Base-by-base conservation (phyloP, 139 green algal genomes). In the Ostreobium quekettii region DNA sequence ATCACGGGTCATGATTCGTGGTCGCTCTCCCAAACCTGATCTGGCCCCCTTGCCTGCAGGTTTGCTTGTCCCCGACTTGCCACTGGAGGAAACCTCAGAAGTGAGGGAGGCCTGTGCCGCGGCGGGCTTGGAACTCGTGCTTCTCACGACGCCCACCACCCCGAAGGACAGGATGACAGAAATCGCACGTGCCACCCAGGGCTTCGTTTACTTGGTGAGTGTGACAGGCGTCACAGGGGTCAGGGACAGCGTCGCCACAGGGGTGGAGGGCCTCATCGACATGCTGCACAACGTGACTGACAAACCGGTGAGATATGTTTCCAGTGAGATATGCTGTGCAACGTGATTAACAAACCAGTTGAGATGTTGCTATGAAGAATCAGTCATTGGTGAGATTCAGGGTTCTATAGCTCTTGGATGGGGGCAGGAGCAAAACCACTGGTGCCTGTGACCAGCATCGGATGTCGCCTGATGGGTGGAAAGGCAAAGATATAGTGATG, bases 191-290 rank as follows among this genome's bases (percentile, higher is more conserved):
- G 81, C 67, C 48, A 89, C 76, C 65, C 82, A 95, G 67, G 94
- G 94, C 49, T 99, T 99, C 74, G 81, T 99, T 1, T 99, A 99
- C 82, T 84, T 99, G 19, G 94, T 99, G n/a, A 92, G 82, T 2
- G 79, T 97, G 1, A 90, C 87, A 8, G 92, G 92, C 7, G 93
- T 98, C 59, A 98, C 93, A 5, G 91, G 93, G 11, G 76, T 85
- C 48, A 73, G 85, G 37, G 71, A 64, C 0, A 74, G 66, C 8
- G 85, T 96, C 71, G 71, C 83, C 69, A 33, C 49, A 1, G 75
- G 90, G 0, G 90, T 99, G 47, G 82, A 95, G 75, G 76, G 78
- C 22, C 80, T 99, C 8, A 86, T 97, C 5, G 29, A 74, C 29
- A 60, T 62, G 60, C 73, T 97, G 56, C 85, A 93, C 53, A 26